Conservation (phyloP, 495 filamentous ascomycete species). For the Endocarpon pusillum region DNA sequence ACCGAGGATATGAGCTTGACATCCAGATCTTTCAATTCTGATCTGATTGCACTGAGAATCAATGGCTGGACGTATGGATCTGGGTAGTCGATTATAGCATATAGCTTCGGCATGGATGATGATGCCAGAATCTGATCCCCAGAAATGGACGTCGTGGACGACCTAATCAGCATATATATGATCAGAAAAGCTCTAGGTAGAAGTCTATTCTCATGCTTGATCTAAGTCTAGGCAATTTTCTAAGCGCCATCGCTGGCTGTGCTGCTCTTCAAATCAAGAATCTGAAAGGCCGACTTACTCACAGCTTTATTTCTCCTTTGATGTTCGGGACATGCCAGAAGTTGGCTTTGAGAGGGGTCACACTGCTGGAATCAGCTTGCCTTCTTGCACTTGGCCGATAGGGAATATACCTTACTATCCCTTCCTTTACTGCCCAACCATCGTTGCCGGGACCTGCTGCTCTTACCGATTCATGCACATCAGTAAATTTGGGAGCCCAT, state of each 20-base stretch:
- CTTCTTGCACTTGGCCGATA: too few relatives aligned
- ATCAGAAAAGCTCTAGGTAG: too few relatives aligned
- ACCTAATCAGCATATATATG: too few relatives aligned
- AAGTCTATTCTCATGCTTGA: too few relatives aligned
- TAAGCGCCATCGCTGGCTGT: too few relatives aligned
- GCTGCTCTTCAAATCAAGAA: too few relatives aligned
- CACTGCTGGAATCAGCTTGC: constrained; percentile 34
- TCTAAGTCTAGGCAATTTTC: too few relatives aligned
- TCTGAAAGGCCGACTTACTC: constrained; percentile 41
- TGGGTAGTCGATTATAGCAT: constrained; percentile 67
- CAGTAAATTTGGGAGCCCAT: constrained; percentile 76
- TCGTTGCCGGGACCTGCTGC: constrained; percentile 71
- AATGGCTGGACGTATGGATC: constrained; percentile 74
- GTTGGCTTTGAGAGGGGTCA: constrained; percentile 82
- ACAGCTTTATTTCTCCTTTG: constrained; percentile 73
- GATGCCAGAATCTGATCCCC: constrained; percentile 2
- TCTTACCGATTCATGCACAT: constrained; percentile 73
- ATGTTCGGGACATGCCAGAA: constrained; percentile 64
- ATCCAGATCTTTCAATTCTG: constrained; percentile 33
- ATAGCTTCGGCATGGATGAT: too few relatives aligned
- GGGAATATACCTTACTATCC: constrained; percentile 60
- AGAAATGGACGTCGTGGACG: constrained; percentile 3
- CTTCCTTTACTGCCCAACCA: constrained; percentile 82
- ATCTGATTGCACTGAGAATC: constrained; percentile 51
- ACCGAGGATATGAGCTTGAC: constrained; percentile 29